phyloP scores from a whole-genome alignment of 495 filamentous ascomycete genomes.

The Xylaria acuta region DNA sequence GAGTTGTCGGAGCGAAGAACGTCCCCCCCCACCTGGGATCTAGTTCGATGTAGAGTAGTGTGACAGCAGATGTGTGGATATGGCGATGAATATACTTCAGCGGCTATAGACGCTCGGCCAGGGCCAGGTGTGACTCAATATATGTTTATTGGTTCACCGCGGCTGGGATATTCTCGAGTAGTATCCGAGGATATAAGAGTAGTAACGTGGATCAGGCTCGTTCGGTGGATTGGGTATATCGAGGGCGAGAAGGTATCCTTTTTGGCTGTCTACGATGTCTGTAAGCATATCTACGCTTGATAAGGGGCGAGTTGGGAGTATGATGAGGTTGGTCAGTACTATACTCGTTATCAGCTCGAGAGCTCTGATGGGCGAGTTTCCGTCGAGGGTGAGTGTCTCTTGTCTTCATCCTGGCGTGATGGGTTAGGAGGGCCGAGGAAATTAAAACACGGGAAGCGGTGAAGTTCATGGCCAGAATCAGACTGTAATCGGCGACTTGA shows the following conservation, averaged over 20 bases:
- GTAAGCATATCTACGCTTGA: neutral
- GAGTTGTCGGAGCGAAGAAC: neutral
- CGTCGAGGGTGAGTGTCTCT: neutral
- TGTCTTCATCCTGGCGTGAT: constrained; percentile 1
- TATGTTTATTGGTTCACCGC: neutral
- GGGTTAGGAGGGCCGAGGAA: neutral
- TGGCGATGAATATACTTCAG: neutral
- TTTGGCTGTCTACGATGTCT: neutral
- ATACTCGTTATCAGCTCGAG: neutral
- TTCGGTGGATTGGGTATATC: constrained; percentile 2
- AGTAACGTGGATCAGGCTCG: neutral
- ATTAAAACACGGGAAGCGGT: neutral
- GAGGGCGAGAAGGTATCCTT: neutral
- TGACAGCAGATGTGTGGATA: neutral
- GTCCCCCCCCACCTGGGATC: neutral
- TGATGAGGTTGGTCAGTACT: neutral
- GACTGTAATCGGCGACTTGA: neutral
- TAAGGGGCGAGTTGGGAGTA: neutral
- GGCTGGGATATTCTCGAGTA: neutral
- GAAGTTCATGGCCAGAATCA: neutral
- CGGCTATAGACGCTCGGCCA: constrained; percentile 1
- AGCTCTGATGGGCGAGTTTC: neutral
- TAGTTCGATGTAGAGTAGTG: neutral
- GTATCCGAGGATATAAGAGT: neutral
- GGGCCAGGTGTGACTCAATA: neutral